Base-by-base conservation (phyloP, 2,329 filamentous ascomycete genomes). In the Venturia asperata region DNA sequence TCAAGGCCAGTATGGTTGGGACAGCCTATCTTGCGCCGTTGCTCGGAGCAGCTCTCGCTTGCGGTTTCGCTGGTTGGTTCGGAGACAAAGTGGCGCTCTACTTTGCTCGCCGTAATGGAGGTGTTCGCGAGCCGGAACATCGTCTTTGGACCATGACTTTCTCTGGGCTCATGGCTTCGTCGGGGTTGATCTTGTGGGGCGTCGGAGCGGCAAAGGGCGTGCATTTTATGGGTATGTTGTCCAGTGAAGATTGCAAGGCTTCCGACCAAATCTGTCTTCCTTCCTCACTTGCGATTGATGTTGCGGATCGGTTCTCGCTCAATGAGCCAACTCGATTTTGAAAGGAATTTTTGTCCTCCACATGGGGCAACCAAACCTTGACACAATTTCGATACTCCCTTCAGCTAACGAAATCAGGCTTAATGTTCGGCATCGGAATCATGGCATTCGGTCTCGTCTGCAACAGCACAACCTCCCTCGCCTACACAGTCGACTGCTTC, bases 161-260 rank as follows among this genome's bases (percentile, higher is more conserved):
- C 0, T 77, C 75, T 13, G 65, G 77, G 13, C 64, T 83, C 4
- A 69, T 81, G 34, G 72, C 81, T 5, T 79, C 80, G 0, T 75
- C 73, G 11, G 77, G 76, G 0, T 71, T 82, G 4, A 75, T 82
- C 47, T 71, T 82, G 1, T 83, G 80, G 80, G 81, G 82, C 39
- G 77, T 83, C 0, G 81, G 81, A 5, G 79, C 81, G 2, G 78
- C 78, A 52, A 75, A 80, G 45, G 45, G 45, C n/a, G 45, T 47
- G n/a, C 45, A 47, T 24, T 47, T 47, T 21, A 47, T 47, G 45
- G 45, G 45, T 47, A 47, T n/a, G 45, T 47, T 47, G n/a, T 19
- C 1, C 45, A 10, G 6, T 34, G 30, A 34, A 6, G 6, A 3
- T 3, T 34, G 30, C 30, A 34, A 6, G 30, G 6, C 6, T 34